These are phyloP conservation scores for Samsoniella hepiali DNA, from an alignment of 2,329 filamentous ascomycete species.

Conservation along the genomic window DNA sequence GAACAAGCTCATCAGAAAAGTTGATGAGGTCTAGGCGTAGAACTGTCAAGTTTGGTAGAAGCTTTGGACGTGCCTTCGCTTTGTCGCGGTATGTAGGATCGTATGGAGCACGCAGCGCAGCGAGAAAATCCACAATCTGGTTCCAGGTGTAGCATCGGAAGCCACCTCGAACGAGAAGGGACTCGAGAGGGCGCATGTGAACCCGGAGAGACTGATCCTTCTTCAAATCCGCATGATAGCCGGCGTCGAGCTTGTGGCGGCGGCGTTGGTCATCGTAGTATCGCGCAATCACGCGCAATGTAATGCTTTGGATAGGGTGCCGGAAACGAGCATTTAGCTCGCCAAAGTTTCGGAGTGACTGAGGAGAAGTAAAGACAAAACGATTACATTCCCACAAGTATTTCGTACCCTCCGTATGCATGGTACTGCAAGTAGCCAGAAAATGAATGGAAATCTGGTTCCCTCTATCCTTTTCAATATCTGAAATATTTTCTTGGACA, in stretches of 20 bases:
- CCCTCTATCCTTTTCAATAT: conserved; percentile 40
- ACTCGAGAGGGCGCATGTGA: conserved; percentile 42
- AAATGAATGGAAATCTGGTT: conserved; percentile 53
- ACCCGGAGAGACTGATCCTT: conserved; percentile 42
- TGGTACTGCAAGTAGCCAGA: conserved; percentile 49
- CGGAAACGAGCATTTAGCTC: conserved; percentile 44
- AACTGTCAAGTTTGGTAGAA: conserved; percentile 46
- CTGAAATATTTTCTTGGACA: conserved; percentile 42
- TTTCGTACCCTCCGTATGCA: conserved; percentile 47
- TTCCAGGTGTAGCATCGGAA: conserved; percentile 55
- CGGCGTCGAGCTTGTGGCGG: conserved; percentile 40
- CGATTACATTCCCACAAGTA: conserved; percentile 51
- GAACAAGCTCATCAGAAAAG: conserved; percentile 46
- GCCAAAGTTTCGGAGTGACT: conserved; percentile 47
- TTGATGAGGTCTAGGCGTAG: conserved; percentile 55
- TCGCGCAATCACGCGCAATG: conserved; percentile 50
- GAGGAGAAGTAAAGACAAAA: conserved; percentile 53
- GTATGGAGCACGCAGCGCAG: conserved; percentile 49
- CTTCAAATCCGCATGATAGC: conserved; percentile 43
- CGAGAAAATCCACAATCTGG: conserved; percentile 51
- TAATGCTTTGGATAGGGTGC: conserved; percentile 43
- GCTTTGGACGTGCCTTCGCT: conserved; percentile 36
- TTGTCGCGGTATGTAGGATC: conserved; percentile 39
- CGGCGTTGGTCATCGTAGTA: conserved; percentile 52
- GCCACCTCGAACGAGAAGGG: conserved; percentile 46